Base-by-base conservation (phyloP, 345 rosid genomes). In the Anastatica hierochuntica region DNA sequence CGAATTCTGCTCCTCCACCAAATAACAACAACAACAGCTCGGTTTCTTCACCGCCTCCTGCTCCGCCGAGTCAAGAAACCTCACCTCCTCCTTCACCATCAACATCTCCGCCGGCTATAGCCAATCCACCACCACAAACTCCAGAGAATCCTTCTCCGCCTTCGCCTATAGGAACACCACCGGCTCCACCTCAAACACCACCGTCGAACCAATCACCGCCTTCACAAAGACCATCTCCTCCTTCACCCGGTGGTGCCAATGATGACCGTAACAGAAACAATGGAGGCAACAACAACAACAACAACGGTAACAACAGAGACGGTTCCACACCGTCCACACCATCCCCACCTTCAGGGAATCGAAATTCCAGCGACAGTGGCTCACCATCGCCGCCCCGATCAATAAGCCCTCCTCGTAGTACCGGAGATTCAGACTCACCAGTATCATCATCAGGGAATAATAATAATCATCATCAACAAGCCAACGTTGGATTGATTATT, bases 121-220 rank as follows among this genome's bases (percentile, higher is more conserved):
- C 8, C 2, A 68, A 68, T 27, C 57, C 68, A 0, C 67, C 72
- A 13, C 60, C 72, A 0, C 14, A 58, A 20, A 43, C 60, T 14
- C 64, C 58, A 42, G 58, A 41, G 27, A 65, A 51, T 9, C 70
- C 58, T 50, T 36, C 64, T 39, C 63, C 72, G 30, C 72, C 67
- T 53, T 6, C 68, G 0, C 66, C 72, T 34, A 27, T 55, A 4
- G 45, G 27, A 12, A 53, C 45, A 17, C 67, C 67, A 54, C 67
- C 57, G 0, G 44, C 72, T 46, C 24, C 67, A 24, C 67, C 72
- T 30, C 67, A 61, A n/a, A n/a, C n/a, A 48, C 35, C 58, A 61
- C 63, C 68, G 30, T 20, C 42, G 2, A 54, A 34, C 41, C 49
- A 53, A 41, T 34, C 49, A 31, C 53, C 72, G 9, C 58, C 64